Evolutionary conservation across 306 rosid species (phyloP), one percentile per base, ranked within the genome.

Genomic region (Prunus dulcis): DNA sequence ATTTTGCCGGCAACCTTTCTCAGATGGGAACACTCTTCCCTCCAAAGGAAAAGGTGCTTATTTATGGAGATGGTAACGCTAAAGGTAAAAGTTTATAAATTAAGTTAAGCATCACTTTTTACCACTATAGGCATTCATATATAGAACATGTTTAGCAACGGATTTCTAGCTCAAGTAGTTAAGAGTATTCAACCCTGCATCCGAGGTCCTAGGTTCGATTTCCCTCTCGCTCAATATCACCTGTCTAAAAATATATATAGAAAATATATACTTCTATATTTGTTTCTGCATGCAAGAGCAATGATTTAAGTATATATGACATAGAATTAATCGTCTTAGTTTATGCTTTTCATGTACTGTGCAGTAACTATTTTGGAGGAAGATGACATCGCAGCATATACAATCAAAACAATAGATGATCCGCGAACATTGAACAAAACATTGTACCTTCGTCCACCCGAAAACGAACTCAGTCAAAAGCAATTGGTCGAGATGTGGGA

Each of bases 391-490:
- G 91, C 83, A 18, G 79, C 78, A 27, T 93, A 93, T 84, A 81
- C 96, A 20, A 87, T 90, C 18, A 93, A 88, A 77, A 71, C 94
- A 76, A 86, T 92, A 64, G 93, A 90, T 23, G 97, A 93, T 77
- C 93, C 91, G 2, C 64, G 96, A 76, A 91, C 98, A 4, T 55
- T 84, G 74, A 91, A 93, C 93, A 93, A 93, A 82, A 90, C 96
- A 4, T 22, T 93, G 12, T 91, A 91, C 61, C 84, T 93, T 66
- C 84, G 92, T 78, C 96, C 98, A 57, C 88, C 84, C 15, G 86
- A 90, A 32, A 93, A 88, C 84, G 74, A 88, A 53, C 92, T 93
- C 34, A 78, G 91, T 49, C 98, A 93, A 25, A 74, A 83, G 68
- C 85, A 91, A 69, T 64, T 93, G n/a, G 85, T 87, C 23, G 78